A percentile compares a stretch with the other conserved stretches of the same genome.
Conservation (phyloP, 108 stramenopile genomes). For the Nitzschia sp. region DNA sequence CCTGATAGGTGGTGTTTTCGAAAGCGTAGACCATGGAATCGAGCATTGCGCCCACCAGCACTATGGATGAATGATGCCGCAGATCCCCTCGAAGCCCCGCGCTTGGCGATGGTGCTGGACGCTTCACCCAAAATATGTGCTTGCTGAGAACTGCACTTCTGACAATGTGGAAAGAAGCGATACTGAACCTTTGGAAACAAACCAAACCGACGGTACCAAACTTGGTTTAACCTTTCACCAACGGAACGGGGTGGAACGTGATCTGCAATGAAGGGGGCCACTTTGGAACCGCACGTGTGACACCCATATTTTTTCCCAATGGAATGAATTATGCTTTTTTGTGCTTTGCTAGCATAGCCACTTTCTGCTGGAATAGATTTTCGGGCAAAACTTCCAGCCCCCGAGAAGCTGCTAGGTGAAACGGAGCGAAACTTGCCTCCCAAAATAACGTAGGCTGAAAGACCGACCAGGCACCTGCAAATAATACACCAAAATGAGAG, state of each 20-base stretch:
- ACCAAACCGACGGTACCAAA: slow-evolving; percentile 46
- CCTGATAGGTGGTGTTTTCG: slow-evolving; percentile 73
- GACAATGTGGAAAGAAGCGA: slow-evolving; percentile 86
- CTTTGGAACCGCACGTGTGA: slow-evolving; percentile 80
- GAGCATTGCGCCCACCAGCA: slow-evolving; percentile 61
- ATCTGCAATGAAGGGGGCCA: slow-evolving; percentile 70
- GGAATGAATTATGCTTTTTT: slow-evolving; percentile 50
- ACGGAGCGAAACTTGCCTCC: slow-evolving; percentile 78
- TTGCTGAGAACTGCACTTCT: slow-evolving; percentile 68
- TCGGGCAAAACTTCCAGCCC: slow-evolving; percentile 76
- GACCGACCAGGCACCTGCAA: slow-evolving; percentile 51
- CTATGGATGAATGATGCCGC: slow-evolving; percentile 37
- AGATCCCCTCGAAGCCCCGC: background rate
- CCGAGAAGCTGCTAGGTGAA: slow-evolving; percentile 75
- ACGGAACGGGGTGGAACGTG: slow-evolving; percentile 88
- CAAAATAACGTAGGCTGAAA: slow-evolving; percentile 70
- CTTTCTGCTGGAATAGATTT: slow-evolving; percentile 55
- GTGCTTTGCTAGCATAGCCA: slow-evolving; percentile 66
- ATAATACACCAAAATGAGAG: background rate
- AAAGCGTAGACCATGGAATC: slow-evolving; percentile 60
- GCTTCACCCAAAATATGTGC: slow-evolving; percentile 66
- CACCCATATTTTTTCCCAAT: slow-evolving; percentile 71
- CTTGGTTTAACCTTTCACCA: slow-evolving; percentile 59
- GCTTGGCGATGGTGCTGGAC: slow-evolving; percentile 5
- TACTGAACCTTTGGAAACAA: slow-evolving; percentile 47